Conservation (phyloP, 768 basidiomycete species). For the Lactifluus piperatus region DNA sequence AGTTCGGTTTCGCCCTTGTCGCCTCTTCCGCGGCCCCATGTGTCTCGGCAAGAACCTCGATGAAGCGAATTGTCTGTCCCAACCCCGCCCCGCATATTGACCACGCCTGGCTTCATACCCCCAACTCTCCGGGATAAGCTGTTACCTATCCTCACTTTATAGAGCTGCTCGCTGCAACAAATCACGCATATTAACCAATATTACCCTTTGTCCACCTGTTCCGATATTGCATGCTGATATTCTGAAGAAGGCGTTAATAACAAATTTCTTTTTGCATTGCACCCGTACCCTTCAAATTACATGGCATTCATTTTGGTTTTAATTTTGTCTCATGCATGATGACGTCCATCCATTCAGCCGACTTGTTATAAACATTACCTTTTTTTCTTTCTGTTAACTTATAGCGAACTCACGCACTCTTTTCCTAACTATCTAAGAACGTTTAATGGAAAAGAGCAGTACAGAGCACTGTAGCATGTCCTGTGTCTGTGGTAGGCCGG, state of each 20-base stretch:
- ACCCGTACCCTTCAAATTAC: background rate
- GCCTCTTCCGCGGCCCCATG: slow-evolving; percentile 3
- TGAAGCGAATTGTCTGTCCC: background rate
- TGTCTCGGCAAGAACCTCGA: slow-evolving; percentile 5
- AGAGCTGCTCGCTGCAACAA: background rate
- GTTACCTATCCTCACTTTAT: background rate
- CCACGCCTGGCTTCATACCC: background rate
- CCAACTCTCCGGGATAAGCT: background rate
- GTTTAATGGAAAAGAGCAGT: background rate
- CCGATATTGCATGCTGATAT: background rate
- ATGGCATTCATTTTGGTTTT: background rate
- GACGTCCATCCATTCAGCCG: background rate
- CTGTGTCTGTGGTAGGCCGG: too few species aligned
- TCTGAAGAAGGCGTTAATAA: background rate
- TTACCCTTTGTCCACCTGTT: background rate
- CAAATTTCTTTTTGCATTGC: background rate
- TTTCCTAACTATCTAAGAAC: background rate
- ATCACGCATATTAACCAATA: background rate
- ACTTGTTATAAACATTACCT: background rate
- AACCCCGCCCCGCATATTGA: too few species aligned
- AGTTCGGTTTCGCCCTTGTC: background rate
- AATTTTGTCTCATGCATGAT: background rate
- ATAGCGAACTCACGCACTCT: background rate
- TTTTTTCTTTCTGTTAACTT: background rate
- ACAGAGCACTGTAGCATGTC: too few species aligned